Base-by-base conservation (phyloP, 345 rosid species). In the Punica granatum region DNA sequence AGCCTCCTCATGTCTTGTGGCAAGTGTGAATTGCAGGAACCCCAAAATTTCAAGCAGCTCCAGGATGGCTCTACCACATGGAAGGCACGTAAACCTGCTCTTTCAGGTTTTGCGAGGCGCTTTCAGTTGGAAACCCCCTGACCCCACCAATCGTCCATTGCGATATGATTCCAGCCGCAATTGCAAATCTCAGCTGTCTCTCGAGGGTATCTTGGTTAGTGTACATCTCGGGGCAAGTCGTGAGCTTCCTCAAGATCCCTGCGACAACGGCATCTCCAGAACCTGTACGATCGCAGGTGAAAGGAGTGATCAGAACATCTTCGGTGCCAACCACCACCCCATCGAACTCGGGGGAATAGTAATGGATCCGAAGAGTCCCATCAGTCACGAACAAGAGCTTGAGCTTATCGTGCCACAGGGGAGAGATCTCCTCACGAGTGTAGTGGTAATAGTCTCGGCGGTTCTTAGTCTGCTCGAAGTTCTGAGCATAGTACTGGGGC, bases 241-340 rank as follows among this genome's bases (percentile, higher is more conserved):
- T 81, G 64, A 90, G 84, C 83, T 89, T 93, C 63, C 98, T 86
- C 85, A 89, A 80, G 18, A 93, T 85, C 18, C 78, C 96, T 67
- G 96, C 98, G 66, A 90, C 97, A 68, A 89, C 80, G 69, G 97
- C 98, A 79, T 93, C 98, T 25, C 98, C 98, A 1, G 98, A 87
- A 68, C 98, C 97, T 42, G 96, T 93, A 44, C 97, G 82, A 79
- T 93, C 98, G 69, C 94, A 90, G 4, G 98, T 90, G 78, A 84
- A 83, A 0, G 98, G 97, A 25, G 96, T 84, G 71, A 90, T 82
- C 26, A 89, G 86, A 72, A 84, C 97, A 81, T 93, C 97, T 72
- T 93, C 98, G 0, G 94, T 86, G 66, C 98, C 98, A 4, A 87
- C 77, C 35, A 87, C 94, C 49, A 71, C 83, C 12, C 98, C 97